These are phyloP conservation scores for Streptanthus diversifolius DNA, from an alignment of 345 rosid species.

Conservation along the genomic window DNA sequence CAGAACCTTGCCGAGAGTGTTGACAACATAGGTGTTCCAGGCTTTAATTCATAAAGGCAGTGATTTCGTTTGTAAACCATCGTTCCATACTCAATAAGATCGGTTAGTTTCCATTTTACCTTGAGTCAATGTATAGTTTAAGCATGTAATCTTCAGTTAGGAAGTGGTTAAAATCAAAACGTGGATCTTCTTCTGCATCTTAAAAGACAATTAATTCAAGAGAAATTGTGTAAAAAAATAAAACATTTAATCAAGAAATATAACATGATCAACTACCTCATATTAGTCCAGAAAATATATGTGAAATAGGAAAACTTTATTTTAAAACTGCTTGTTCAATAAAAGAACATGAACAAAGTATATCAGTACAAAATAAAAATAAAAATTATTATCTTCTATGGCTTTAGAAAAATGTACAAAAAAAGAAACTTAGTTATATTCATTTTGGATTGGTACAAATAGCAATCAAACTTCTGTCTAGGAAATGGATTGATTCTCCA, in stretches of 20 bases:
- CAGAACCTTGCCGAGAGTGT: too few species aligned
- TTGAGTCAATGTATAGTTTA: neutral
- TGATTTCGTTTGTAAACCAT: too few species aligned
- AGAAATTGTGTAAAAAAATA: neutral
- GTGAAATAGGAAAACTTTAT: too few species aligned
- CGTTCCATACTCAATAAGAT: too few species aligned
- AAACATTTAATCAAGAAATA: neutral
- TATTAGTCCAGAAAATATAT: neutral
- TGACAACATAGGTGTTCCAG: too few species aligned
- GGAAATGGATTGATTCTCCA: neutral
- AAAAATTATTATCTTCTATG: too few species aligned
- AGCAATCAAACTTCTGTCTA: neutral
- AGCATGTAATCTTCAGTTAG: neutral
- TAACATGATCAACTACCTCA: neutral
- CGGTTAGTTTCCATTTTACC: neutral
- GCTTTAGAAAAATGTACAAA: neutral
- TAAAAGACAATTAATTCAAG: neutral
- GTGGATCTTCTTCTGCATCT: neutral
- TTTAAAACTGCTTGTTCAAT: too few species aligned
- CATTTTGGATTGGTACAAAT: neutral
- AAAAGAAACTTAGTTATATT: too few species aligned
- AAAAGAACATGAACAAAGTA: too few species aligned
- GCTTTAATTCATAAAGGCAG: too few species aligned
- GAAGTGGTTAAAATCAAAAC: neutral
- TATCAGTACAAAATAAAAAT: too few species aligned